Percentiles rank a stretch among this genome's conserved stretches.
These are phyloP conservation scores for Xylaria multiplex DNA, from an alignment of 2,329 filamentous ascomycete genomes.

Conservation along the genomic window DNA sequence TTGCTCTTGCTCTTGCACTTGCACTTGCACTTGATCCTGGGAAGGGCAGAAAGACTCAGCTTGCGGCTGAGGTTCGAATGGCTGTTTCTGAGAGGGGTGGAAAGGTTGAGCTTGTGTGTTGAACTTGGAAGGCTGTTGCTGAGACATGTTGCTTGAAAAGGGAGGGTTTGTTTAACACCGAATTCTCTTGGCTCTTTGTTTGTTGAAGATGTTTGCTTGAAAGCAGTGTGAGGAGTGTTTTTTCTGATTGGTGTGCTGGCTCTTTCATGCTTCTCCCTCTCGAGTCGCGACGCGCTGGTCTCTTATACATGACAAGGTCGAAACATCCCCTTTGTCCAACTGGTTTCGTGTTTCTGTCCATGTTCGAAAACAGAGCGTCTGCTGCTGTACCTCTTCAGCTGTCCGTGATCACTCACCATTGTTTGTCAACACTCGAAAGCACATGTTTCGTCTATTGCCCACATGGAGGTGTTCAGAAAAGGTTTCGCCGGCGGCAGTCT, in stretches of 20 bases:
- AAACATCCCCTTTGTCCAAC: slow-evolving; percentile 11
- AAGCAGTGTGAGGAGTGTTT: neutral
- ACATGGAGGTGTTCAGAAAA: neutral
- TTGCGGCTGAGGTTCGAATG: too few relatives aligned
- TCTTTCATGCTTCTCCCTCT: neutral
- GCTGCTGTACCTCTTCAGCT: neutral
- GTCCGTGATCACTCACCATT: too few relatives aligned
- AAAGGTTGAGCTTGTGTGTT: neutral
- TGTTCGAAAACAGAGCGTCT: neutral
- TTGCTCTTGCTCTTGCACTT: too few relatives aligned
- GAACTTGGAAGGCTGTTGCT: neutral
- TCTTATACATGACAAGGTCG: neutral
- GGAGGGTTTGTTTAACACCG: neutral
- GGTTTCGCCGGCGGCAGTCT: neutral
- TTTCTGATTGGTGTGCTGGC: neutral
- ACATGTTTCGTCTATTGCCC: neutral
- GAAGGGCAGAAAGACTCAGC: neutral
- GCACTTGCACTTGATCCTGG: neutral
- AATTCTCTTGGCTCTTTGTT: neutral
- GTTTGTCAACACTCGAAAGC: neutral
- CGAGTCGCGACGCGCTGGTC: neutral
- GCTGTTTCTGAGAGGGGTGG: neutral
- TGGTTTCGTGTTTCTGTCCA: neutral
- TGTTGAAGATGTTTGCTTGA: neutral
- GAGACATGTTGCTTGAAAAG: neutral